phyloP scores from a whole-genome alignment of 257 asterid species.

The Solanum boliviense region DNA sequence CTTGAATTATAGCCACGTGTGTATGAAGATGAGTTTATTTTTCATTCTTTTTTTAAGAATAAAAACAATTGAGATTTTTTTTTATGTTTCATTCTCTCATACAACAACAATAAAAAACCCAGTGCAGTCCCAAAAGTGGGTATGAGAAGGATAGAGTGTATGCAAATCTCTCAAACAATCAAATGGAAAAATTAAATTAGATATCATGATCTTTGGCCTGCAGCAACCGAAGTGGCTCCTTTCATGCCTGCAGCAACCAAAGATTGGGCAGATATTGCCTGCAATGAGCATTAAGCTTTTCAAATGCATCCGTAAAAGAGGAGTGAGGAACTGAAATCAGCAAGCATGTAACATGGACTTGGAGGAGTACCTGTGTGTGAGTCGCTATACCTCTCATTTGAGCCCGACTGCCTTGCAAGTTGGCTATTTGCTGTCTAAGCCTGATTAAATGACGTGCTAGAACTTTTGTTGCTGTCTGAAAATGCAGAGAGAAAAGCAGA shows the following conservation, averaged over 20 bases:
- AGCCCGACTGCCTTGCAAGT: slow-evolving; percentile 88
- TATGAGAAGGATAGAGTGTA: too few relatives aligned
- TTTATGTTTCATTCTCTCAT: neutral
- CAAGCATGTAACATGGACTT: neutral
- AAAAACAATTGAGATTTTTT: neutral
- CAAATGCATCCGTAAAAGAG: too few relatives aligned
- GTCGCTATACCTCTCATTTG: slow-evolving; percentile 93
- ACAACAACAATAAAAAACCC: too few relatives aligned
- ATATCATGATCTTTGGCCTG: too few relatives aligned
- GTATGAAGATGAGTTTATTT: neutral
- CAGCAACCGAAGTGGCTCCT: too few relatives aligned
- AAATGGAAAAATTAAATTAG: too few relatives aligned
- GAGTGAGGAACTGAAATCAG: too few relatives aligned
- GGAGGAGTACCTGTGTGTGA: slow-evolving; percentile 68
- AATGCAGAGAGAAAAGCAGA: slow-evolving; percentile 1
- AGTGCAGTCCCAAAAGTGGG: too few relatives aligned
- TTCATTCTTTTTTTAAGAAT: neutral
- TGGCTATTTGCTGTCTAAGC: slow-evolving; percentile 88
- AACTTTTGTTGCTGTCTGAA: slow-evolving; percentile 75
- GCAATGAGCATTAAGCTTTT: too few relatives aligned
- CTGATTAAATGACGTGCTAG: slow-evolving; percentile 84
- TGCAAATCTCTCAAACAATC: too few relatives aligned
- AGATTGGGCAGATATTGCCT: too few relatives aligned
- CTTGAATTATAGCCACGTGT: neutral
- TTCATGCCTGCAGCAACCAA: too few relatives aligned